phyloP scores from a whole-genome alignment of 176 grass and related monocot species.

The Eleusine indica region DNA sequence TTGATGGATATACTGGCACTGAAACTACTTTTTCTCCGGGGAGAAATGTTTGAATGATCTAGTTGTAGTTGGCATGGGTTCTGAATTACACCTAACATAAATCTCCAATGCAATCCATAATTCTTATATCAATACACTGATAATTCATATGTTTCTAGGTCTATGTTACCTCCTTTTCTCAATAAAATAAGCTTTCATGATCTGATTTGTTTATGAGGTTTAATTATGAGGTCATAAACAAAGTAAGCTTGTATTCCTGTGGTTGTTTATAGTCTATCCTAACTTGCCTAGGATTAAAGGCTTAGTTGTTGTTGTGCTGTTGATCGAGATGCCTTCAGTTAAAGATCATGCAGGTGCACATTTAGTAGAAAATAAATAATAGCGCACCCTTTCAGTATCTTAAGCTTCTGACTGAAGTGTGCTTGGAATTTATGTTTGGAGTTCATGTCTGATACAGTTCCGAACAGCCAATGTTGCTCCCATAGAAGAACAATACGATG shows the following conservation, averaged over 20 bases:
- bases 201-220: not conserved
- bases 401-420: not conserved
- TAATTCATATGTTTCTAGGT: not conserved
- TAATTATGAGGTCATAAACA: not conserved
- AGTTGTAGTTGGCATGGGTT: not conserved
- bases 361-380: not conserved
- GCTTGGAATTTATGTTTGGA: not conserved
- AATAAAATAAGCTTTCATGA: not conserved
- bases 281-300: too few species aligned
- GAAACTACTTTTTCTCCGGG: not conserved
- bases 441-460: too few species aligned
- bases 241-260: not conserved
- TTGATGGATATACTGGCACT: constrained; percentile 3
- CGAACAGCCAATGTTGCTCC: not conserved
- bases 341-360: not conserved
- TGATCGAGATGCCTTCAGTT: not conserved
- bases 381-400: not conserved
- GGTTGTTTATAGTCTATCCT: too few species aligned
- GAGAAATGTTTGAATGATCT: not conserved
- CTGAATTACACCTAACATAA: not conserved
- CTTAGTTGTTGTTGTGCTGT: not conserved
- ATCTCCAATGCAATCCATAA: not conserved
- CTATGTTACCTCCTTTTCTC: not conserved
- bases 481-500: not conserved
- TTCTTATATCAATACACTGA: not conserved